Evolutionary conservation across 805 yeast species (phyloP).

Genomic region (Torulaspora franciscae): DNA sequence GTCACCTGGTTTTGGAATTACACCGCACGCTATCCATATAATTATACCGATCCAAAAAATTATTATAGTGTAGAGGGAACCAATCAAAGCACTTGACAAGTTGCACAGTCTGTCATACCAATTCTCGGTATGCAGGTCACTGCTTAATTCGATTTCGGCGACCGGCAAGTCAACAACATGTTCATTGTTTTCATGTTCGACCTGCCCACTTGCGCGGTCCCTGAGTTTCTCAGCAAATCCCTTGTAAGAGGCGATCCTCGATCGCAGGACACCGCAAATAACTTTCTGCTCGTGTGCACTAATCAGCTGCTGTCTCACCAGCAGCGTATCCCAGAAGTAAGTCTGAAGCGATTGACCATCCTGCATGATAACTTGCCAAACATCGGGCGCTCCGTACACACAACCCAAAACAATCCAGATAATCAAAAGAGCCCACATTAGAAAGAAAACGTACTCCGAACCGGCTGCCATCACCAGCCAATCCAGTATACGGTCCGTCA

Average conservation of each 20-base stretch:
- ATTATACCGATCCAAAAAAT: slow-evolving; percentile 39
- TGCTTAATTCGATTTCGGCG: slow-evolving; percentile 8
- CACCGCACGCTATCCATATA: slow-evolving; percentile 40
- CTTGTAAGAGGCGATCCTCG: slow-evolving; percentile 29
- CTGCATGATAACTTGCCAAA: slow-evolving; percentile 42
- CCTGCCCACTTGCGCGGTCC: neutral
- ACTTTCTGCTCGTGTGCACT: slow-evolving; percentile 27
- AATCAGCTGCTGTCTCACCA: slow-evolving; percentile 39
- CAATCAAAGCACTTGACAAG: slow-evolving; percentile 26
- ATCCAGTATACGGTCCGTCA: slow-evolving; percentile 24
- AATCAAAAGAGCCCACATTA: slow-evolving; percentile 28
- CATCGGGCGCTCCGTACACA: slow-evolving; percentile 30
- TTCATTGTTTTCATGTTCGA: slow-evolving; percentile 1
- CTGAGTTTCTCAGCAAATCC: slow-evolving; percentile 11
- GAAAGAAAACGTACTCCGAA: slow-evolving; percentile 24
- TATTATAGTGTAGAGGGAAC: slow-evolving; percentile 33
- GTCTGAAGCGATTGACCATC: slow-evolving; percentile 41
- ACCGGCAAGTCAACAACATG: slow-evolving; percentile 2
- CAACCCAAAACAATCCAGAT: slow-evolving; percentile 32
- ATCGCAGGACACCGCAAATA: slow-evolving; percentile 29
- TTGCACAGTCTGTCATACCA: slow-evolving; percentile 37
- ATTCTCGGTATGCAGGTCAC: slow-evolving; percentile 25
- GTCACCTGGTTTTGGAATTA: slow-evolving; percentile 26
- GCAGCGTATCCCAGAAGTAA: slow-evolving; percentile 40
- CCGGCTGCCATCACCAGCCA: slow-evolving; percentile 31